Conservation (phyloP, 257 asterid genomes). For the Fraxinus quadrangulata region DNA sequence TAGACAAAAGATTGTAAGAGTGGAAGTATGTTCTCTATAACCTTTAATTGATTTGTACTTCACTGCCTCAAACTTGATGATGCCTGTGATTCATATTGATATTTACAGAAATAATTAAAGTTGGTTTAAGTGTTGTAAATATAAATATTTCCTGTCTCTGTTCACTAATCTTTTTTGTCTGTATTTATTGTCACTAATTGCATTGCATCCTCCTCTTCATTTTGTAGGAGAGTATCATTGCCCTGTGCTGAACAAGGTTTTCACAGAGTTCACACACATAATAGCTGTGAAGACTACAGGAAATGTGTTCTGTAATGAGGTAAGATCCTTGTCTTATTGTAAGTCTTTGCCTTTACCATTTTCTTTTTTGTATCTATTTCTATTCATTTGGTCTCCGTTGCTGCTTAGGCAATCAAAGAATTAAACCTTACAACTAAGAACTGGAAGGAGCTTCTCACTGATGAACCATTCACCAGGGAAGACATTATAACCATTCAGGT, state of each 20-base stretch:
- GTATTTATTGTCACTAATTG: constrained; percentile 12
- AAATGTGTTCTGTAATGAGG: constrained; percentile 96
- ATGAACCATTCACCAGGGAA: constrained; percentile 80
- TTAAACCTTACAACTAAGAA: constrained; percentile 86
- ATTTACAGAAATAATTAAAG: neutral
- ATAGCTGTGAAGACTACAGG: constrained; percentile 92
- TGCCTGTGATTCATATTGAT: neutral
- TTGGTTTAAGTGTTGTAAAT: neutral
- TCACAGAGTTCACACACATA: constrained; percentile 87
- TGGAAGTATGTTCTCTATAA: constrained; percentile 3
- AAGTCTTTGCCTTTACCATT: constrained; percentile 5
- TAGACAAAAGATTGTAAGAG: neutral
- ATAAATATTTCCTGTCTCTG: neutral
- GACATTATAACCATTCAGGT: constrained; percentile 95
- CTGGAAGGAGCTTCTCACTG: constrained; percentile 99
- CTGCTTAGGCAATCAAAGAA: constrained; percentile 83
- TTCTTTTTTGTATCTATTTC: neutral
- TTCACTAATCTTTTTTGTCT: constrained; percentile 3
- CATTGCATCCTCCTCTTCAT: constrained; percentile 8
- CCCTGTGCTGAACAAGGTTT: constrained; percentile 92
- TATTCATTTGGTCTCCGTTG: constrained; percentile 13
- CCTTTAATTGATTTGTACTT: constrained; percentile 5
- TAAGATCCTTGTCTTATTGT: constrained; percentile 28
- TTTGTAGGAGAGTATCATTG: constrained; percentile 84
- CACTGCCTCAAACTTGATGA: constrained; percentile 10